Evolutionary conservation across 441 rosid species (phyloP).

Genomic region (Metrosideros polymorpha): DNA sequence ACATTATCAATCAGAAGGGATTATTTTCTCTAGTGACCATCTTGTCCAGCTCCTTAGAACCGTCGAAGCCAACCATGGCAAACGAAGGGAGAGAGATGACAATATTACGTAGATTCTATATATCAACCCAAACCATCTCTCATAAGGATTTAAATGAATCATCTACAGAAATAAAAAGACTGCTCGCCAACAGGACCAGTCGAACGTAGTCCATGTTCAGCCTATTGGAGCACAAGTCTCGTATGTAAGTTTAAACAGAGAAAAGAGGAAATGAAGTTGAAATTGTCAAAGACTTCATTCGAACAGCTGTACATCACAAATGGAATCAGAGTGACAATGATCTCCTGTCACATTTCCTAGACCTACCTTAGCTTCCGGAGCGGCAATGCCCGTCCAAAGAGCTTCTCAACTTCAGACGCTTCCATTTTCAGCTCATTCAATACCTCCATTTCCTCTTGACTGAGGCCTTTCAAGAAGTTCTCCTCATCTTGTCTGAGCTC

Average conservation of each 20-base stretch:
- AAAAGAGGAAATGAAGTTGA: neutral
- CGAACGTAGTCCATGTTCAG: neutral
- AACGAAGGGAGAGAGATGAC: neutral
- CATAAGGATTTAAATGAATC: neutral
- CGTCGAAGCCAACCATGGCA: neutral
- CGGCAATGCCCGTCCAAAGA: slow-evolving; percentile 67
- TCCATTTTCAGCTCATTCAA: slow-evolving; percentile 67
- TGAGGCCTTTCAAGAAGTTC: slow-evolving; percentile 42
- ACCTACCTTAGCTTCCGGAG: slow-evolving; percentile 58
- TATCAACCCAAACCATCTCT: neutral
- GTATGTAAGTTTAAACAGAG: neutral
- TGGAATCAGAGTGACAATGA: neutral
- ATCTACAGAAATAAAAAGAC: neutral
- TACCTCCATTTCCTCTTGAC: slow-evolving; percentile 74
- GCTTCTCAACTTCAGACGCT: slow-evolving; percentile 74
- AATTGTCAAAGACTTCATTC: neutral
- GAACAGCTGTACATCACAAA: neutral
- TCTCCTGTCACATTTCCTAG: neutral
- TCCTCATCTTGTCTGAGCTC: slow-evolving; percentile 65
- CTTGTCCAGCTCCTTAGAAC: neutral
- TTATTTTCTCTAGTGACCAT: neutral
- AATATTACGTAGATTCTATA: neutral
- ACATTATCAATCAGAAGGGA: neutral
- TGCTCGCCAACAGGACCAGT: neutral
- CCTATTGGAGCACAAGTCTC: neutral